Conservation (phyloP, 805 yeast genomes). For the Monosporozyma servazzii region DNA sequence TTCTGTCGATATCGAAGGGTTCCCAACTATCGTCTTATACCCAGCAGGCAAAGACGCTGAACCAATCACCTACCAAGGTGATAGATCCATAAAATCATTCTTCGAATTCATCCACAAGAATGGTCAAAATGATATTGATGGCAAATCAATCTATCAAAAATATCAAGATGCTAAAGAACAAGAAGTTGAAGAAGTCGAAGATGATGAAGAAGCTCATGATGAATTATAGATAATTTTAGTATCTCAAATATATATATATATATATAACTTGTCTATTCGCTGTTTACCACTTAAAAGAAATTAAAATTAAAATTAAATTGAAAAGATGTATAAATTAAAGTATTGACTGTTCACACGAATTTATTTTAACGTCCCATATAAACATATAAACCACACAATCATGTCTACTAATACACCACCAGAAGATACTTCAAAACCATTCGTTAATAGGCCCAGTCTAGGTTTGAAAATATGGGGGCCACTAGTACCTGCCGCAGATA, state of each 20-base stretch:
- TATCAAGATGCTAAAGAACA: conserved; percentile 11
- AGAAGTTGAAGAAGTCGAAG: conserved; percentile 12
- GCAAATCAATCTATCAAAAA: conserved; percentile 28
- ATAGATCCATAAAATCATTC: conserved; percentile 67
- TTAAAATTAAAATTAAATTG: too few species aligned
- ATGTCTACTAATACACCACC: conserved; percentile 11
- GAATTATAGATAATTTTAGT: conserved; percentile 19
- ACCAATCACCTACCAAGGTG: conserved; percentile 58
- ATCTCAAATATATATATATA: not conserved
- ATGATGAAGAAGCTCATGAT: conserved; percentile 24
- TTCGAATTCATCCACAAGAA: conserved; percentile 60
- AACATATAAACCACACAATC: conserved; percentile 11
- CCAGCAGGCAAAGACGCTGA: conserved; percentile 73
- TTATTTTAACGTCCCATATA: too few species aligned
- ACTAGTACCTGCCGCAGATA: conserved; percentile 63
- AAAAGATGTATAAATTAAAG: too few species aligned
- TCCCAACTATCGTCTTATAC: conserved; percentile 86
- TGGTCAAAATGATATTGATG: conserved; percentile 58
- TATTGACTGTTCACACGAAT: too few species aligned
- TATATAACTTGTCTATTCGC: too few species aligned
- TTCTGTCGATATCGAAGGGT: conserved; percentile 71
- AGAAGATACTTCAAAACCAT: not conserved
- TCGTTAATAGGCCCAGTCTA: conserved; percentile 41
- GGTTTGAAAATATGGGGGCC: conserved; percentile 64
- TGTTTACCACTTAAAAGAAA: too few species aligned